Conservation (phyloP, 2,329 filamentous ascomycete species). For the Knufia fluminis region DNA sequence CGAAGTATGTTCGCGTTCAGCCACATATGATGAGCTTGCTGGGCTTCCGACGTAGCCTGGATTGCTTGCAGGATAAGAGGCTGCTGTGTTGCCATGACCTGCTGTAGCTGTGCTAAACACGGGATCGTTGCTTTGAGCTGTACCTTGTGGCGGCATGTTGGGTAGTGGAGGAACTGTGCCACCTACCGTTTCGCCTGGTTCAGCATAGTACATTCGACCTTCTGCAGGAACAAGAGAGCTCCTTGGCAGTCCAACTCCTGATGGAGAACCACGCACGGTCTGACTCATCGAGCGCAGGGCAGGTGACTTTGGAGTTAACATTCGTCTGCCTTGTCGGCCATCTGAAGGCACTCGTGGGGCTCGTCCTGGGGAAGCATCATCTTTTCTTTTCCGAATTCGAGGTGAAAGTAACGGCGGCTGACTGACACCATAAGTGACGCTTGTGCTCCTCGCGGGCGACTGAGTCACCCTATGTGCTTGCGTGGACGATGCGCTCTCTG, state of each 20-base stretch:
- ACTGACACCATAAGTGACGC: conserved; percentile 5
- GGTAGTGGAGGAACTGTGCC: conserved; percentile 39
- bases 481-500: conserved; percentile 15
- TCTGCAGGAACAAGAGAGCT: conserved; percentile 39
- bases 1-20: conserved; percentile 1
- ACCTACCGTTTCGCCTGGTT: conserved; percentile 28
- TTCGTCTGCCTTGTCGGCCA: conserved; percentile 30
- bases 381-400: conserved; percentile 19
- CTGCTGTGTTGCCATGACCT: conserved; percentile 3
- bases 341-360: conserved; percentile 10
- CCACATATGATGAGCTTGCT: conserved; percentile 1
- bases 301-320: conserved; percentile 52
- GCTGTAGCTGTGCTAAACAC: neutral
- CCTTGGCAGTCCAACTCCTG: conserved; percentile 41
- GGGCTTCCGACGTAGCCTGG: conserved; percentile 1
- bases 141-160: conserved; percentile 4
- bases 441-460: conserved; percentile 10
- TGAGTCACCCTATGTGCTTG: conserved; percentile 4
- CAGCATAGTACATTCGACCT: conserved; percentile 34
- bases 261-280: conserved; percentile 33
- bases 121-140: neutral
- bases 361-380: conserved; percentile 15
- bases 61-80: neutral
- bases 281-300: conserved; percentile 43
- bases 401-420: conserved; percentile 25